phyloP scores from a whole-genome alignment of 176 grass and related monocot species.

The Avena eriantha region DNA sequence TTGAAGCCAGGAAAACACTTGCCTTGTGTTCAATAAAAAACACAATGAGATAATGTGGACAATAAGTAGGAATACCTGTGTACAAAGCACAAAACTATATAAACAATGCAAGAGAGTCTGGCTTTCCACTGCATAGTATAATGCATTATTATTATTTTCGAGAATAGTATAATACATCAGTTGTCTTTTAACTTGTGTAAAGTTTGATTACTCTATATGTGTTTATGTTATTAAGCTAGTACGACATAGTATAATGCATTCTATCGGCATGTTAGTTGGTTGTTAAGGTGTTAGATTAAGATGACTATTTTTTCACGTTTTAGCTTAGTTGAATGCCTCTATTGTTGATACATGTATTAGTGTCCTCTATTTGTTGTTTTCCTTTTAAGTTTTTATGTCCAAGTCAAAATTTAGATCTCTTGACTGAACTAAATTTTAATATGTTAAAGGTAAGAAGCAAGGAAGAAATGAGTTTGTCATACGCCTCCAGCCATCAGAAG shows the following conservation, averaged over 20 bases:
- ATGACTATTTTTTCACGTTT: background rate
- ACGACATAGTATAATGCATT: background rate
- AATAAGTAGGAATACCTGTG: background rate
- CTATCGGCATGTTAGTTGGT: background rate
- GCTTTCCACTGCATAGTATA: background rate
- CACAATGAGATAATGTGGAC: background rate
- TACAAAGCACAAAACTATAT: slow-evolving; percentile 2
- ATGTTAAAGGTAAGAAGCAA: slow-evolving; percentile 87
- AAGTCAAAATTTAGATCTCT: slow-evolving; percentile 32
- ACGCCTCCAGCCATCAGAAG: slow-evolving; percentile 92
- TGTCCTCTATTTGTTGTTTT: slow-evolving; percentile 21
- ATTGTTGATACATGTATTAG: slow-evolving; percentile 11
- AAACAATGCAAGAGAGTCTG: background rate
- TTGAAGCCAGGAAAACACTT: background rate
- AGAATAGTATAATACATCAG: background rate
- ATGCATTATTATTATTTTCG: background rate
- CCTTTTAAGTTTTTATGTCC: background rate
- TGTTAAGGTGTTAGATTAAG: slow-evolving; percentile 6
- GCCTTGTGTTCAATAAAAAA: background rate
- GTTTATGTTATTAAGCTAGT: slow-evolving; percentile 8
- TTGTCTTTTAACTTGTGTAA: background rate
- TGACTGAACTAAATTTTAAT: slow-evolving; percentile 32
- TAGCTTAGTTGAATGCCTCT: slow-evolving; percentile 1
- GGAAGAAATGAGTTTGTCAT: slow-evolving; percentile 99
- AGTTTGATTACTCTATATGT: slow-evolving; percentile 14